phyloP scores from a whole-genome alignment of 1,284 basidiomycete species.

The Ustanciosporium gigantosporum region DNA sequence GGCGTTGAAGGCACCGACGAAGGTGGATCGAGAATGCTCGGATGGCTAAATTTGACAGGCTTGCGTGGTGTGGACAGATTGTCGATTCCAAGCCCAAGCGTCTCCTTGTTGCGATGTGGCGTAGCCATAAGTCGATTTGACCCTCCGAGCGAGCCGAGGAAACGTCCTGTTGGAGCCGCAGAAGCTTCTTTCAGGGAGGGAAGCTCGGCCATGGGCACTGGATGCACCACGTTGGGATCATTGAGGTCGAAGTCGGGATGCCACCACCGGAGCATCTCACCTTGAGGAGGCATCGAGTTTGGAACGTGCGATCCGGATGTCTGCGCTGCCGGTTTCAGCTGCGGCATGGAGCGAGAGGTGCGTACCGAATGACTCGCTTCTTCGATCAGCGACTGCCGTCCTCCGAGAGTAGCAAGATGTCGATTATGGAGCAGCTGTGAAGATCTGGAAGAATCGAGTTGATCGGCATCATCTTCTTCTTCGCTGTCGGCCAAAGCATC shows the following conservation, averaged over 20 bases:
- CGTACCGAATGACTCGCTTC: conserved; percentile 18
- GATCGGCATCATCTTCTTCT: conserved; percentile 7
- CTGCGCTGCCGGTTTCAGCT: not conserved
- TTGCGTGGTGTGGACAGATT: conserved; percentile 7
- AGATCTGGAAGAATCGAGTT: not conserved
- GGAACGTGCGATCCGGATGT: not conserved
- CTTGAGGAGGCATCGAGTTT: conserved; percentile 6
- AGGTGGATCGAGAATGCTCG: not conserved
- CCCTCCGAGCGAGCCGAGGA: not conserved
- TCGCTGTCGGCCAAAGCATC: conserved; percentile 13
- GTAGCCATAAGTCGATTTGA: conserved; percentile 3
- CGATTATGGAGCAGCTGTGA: too few relatives aligned
- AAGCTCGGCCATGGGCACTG: conserved; percentile 17
- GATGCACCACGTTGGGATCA: conserved; percentile 13
- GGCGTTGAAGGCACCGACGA: not conserved
- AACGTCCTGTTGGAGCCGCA: not conserved
- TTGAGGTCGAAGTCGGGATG: conserved; percentile 30
- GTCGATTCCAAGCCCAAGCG: not conserved
- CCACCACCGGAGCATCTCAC: conserved; percentile 11
- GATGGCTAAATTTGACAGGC: conserved; percentile 7
- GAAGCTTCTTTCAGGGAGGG: conserved; percentile 16
- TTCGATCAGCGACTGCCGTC: conserved; percentile 16
- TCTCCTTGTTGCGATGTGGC: conserved; percentile 14
- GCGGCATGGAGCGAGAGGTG: conserved; percentile 8
- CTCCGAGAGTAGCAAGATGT: not conserved